Base-by-base conservation (phyloP, 2,329 filamentous ascomycete species). In the Fusarium poae region DNA sequence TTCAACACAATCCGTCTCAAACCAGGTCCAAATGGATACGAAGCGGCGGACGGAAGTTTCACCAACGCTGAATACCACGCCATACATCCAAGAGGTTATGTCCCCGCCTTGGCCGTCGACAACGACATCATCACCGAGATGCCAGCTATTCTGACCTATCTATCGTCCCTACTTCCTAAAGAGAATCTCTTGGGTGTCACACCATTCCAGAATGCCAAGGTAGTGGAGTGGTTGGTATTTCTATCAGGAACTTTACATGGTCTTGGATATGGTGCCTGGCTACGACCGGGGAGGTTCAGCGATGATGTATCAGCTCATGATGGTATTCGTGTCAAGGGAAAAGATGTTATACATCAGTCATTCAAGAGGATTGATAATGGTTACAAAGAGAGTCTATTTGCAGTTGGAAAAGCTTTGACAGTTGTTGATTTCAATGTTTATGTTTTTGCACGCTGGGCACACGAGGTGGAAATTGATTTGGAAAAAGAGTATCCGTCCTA, bases 141-240 rank as follows among this genome's bases (percentile, higher is more conserved):
- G 51, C 72, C 74, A 0, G 79, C 78, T 5, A 60, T 81, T 6
- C 49, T 79, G 2, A 76, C 57, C 13, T 79, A 77, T 66, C 74
- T 79, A 46, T 72, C 74, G 4, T 72, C 72, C 0, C 62, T 78
- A 1, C 40, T 73, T 0, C 73, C 72, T 0, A 23, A 69, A 0
- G 23, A 60, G 8, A 48, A 62, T 0, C 58, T 80, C 0, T 34
- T 76, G 0, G 78, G 78, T 0, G n/a, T 46, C 2, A 57, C 55
- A 0, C 3, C 46, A 0, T 15, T 77, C 1, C 68, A 74, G 5
- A 67, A 63, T 0, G 75, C 78, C 4, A 74, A 71, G 37, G 70
- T 75, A 0, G 16, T 67, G 1, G 74, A 80, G 52, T 81, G 79
- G 79, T 37, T 77, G 18, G 64, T 61, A 3, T 80, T 74, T 68